Base-by-base conservation (phyloP, 2,329 filamentous ascomycete genomes). In the Xylaria arbuscula region DNA sequence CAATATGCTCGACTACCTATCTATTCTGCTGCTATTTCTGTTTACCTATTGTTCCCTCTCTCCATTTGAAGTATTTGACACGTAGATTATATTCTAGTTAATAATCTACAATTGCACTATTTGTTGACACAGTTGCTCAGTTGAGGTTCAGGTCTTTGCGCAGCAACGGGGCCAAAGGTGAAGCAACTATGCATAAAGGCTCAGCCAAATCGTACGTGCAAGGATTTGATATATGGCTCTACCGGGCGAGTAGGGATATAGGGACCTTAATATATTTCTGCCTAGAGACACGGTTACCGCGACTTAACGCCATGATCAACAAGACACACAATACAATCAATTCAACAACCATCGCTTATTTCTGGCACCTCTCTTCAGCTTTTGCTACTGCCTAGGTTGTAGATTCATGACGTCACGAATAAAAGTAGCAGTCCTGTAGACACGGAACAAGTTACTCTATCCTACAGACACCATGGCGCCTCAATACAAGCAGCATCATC, bases 401-500 rank as follows among this genome's bases (percentile, higher is more conserved):
- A 57, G 36, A 45, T 57, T 57, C 54, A 45, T 57, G 54, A 57
- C 54, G 22, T 57, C 38, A 57, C 36, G 36, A 57, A 57, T 57
- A 45, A 45, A 57, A 45, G 54, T 58, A 58, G 55, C 55, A 58
- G 55, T 58, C 38, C 55, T 58, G 55, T 58, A 58, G 47, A 56
- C 36, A 56, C 36, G 34, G 36, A 22, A 8, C 47, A 50, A 50
- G 47, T 50, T 50, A 50, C 45, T 71, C 66, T 62, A 66, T 78
- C 64, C 70, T 71, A 68, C 75, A 19, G 45, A 47, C 45, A 47
- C 45, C 45, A 47, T 47, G 45, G 68, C 68, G 69, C 15, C 64
- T 65, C 64, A 80, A 76, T 40, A 80, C 77, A 8, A 74, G 73
- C 70, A 76, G 78, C 36, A 45, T 22, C 54, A 79, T 84, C 42